Evolutionary conservation across 352 stramenopile species (phyloP), one percentile per base, ranked within the genome.

Genomic region (Phytophthora melonis): DNA sequence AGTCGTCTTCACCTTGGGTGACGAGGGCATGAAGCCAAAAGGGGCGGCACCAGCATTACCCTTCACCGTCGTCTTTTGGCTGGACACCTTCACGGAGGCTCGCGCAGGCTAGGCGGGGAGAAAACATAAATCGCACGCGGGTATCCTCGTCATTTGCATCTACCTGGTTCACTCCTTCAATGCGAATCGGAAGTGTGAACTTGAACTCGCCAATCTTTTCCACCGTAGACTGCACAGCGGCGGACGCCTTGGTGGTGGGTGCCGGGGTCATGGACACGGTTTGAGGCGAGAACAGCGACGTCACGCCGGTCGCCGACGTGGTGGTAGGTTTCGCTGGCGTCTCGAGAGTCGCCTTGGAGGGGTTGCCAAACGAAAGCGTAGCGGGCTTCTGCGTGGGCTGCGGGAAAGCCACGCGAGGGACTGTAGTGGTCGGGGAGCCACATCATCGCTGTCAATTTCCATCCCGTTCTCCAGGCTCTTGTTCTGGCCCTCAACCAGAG

Each of bases 1-100:
- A 1, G 73, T 74, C 8, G 56, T 50, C 21, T 78, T 86, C 11
- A 77, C 60, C 66, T 92, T 90, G 8, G 89, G 87, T 2, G 85
- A 93, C 8, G 81, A 73, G 32, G 88, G 79, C 65, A 94, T 81
- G 43, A 94, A 92, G 23, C 83, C 78, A 63, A 94, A 93, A 4
- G 86, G 82, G 36, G 80, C 82, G 36, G 80, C 82, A 0, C 54
- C 74, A 7, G 55, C 59, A 9, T 66, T 70, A 21, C 69, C 8
- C 32, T 84, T 78, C 1, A 63, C 30, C 14, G 52, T 30, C 25
- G 72, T 72, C 58, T 81, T 84, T 65, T 82, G 81, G 19, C 32
- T 68, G 1, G 64, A 60, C 21, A 21, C 27, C 55, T 77, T 82
- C 27, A 70, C 14, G 5, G 89, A 8, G 89, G 89, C 49, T 94